phyloP scores from a whole-genome alignment of 1,284 basidiomycete species.

The Sutorius eximius region DNA sequence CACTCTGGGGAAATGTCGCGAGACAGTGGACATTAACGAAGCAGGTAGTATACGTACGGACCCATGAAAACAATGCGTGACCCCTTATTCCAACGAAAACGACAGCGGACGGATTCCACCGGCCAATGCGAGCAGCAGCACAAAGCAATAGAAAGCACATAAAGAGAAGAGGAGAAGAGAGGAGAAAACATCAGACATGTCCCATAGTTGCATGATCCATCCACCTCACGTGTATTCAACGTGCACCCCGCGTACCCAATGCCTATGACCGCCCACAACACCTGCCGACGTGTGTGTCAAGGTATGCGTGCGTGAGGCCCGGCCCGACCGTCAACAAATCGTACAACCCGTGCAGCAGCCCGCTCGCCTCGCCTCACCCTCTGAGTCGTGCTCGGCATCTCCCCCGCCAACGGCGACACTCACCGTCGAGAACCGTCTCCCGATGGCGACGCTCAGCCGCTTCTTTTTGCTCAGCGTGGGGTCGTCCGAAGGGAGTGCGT shows the following conservation, averaged over 20 bases:
- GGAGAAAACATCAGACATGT: not conserved
- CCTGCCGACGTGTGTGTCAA: too few relatives aligned
- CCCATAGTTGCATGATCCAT: slow-evolving; percentile 3
- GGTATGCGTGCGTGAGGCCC: too few relatives aligned
- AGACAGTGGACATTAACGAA: too few relatives aligned
- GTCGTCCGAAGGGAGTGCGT: slow-evolving; percentile 52
- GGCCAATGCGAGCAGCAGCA: not conserved
- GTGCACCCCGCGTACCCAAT: not conserved
- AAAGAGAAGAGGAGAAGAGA: not conserved
- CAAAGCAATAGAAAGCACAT: not conserved
- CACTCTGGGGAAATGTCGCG: too few relatives aligned
- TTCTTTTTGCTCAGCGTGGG: slow-evolving; percentile 54
- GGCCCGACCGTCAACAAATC: slow-evolving; percentile 17
- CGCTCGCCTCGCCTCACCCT: slow-evolving; percentile 7
- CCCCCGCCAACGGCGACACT: slow-evolving; percentile 6
- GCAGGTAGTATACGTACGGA: slow-evolving; percentile 8
- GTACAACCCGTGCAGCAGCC: slow-evolving; percentile 24
- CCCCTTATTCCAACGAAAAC: not conserved
- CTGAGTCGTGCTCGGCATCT: slow-evolving; percentile 1
- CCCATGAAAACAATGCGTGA: not conserved
- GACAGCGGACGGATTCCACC: not conserved
- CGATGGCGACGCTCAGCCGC: slow-evolving; percentile 34
- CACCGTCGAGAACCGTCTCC: slow-evolving; percentile 16
- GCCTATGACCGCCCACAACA: too few relatives aligned
- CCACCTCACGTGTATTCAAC: not conserved